A percentile compares a stretch with the other conserved stretches of the same genome.
These are phyloP conservation scores for Hyparrhenia diplandra DNA, from an alignment of 176 grass and related monocot genomes.

Conservation along the genomic window DNA sequence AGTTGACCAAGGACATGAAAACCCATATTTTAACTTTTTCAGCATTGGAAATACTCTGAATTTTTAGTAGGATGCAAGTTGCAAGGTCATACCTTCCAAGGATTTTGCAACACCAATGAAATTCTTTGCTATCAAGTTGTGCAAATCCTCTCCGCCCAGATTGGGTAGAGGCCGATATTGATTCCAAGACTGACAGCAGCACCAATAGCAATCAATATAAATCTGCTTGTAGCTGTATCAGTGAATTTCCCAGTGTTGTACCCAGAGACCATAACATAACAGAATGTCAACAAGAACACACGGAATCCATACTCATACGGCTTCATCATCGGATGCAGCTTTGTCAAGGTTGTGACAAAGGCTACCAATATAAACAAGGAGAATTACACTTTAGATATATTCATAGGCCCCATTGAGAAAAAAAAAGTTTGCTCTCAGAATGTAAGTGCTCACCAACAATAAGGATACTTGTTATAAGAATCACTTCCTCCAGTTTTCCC, in stretches of 20 bases:
- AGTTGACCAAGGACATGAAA: background rate
- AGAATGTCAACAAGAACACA: slow-evolving; percentile 91
- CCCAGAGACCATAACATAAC: slow-evolving; percentile 82
- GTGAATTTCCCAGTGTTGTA: slow-evolving; percentile 69
- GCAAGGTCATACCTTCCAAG: slow-evolving; percentile 68
- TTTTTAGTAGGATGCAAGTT: background rate
- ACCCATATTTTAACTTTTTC: background rate
- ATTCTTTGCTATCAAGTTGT: slow-evolving; percentile 84
- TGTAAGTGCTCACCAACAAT: slow-evolving; percentile 52
- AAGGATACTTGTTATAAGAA: slow-evolving; percentile 70
- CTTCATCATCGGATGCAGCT: slow-evolving; percentile 77
- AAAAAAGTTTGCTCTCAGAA: background rate
- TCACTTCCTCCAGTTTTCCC: slow-evolving; percentile 64
- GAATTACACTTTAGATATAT: slow-evolving; percentile 23
- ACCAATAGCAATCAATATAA: slow-evolving; percentile 84
- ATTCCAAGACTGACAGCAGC: slow-evolving; percentile 74
- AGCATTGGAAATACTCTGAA: background rate
- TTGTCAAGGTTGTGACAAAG: slow-evolving; percentile 59
- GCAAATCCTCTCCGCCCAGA: slow-evolving; percentile 97
- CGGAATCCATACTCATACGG: slow-evolving; percentile 91
- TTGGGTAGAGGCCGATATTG: slow-evolving; percentile 91
- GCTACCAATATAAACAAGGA: slow-evolving; percentile 32
- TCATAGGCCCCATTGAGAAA: background rate
- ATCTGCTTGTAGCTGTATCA: slow-evolving; percentile 68
- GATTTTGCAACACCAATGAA: slow-evolving; percentile 83